Evolutionary conservation across 306 rosid species (phyloP), one percentile per base, ranked within the genome.

Genomic region (Psophocarpus tetragonolobus): DNA sequence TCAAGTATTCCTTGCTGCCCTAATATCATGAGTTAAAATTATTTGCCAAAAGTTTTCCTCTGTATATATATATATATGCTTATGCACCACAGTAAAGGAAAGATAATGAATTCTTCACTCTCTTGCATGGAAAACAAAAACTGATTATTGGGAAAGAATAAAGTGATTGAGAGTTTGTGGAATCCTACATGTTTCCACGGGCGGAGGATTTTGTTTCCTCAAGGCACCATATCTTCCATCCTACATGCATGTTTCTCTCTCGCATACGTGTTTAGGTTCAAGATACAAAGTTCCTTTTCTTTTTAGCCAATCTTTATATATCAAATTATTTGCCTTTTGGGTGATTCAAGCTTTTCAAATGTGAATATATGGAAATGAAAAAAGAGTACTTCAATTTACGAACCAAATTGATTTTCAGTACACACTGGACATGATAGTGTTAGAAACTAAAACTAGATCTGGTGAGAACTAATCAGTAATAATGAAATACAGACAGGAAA

Each of bases 151-250:
- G 11, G 65, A 27, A 44, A 56, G 29, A 65, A 18, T n/a, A 11
- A 58, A 71, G 56, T 60, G 68, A 26, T 45, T 56, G 20, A 27
- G 61, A 81, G 84, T 60, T 72, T 0, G 77, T 17, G 77, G 86
- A 81, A 79, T 76, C 79, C 48, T n/a, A 26, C 60, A 66, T 21
- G 32, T 35, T 77, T 72, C 80, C 89, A 77, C 42, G 26, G 68
- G 42, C 56, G 68, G 73, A 54, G 79, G 86, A 30, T 71, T 75
- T 36, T 77, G 78, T 82, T 85, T 50, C 61, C 29, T 53, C 29
- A 1, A 29, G 62, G 26, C 54, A 81, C 14, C 78, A 74, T 53
- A 67, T 71, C 30, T 66, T 60, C 42, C 79, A 5, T 33, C 33
- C 67, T 12, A 51, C 36, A 44, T 60, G 69, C 61, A 35, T 65